Evolutionary conservation across 1,139 yeast species (phyloP), one percentile per base, ranked within the genome.

Genomic region (Sugiyamaella grinbergsii): DNA sequence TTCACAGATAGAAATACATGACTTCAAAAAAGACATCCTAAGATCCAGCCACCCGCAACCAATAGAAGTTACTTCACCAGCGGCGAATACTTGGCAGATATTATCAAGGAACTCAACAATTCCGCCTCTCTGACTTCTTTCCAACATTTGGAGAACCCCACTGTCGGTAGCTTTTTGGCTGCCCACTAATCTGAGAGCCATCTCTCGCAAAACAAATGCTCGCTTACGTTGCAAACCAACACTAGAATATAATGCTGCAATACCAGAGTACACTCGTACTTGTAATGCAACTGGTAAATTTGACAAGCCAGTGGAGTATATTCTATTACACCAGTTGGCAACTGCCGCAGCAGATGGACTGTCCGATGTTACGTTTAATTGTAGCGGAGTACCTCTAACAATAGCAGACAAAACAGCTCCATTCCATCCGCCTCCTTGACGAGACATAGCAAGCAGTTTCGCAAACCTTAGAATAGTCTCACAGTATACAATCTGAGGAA

Each of bases 401-500:
- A 77, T 65, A 20, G 70, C 68, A 5, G 75, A 72, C 36, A 80
- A 65, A 1, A 77, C 73, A 0, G 65, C 66, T 0, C 69, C 60
- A 38, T 75, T 73, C 58, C 82, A 68, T 3, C 78, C 82, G 10
- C 78, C 75, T 4, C 82, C 82, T 4, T 77, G 65, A 54, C 77
- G 76, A 5, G 83, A 69, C 8, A 75, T 67, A 1, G 84, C 75
- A 77, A 86, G 76, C 50, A 87, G 75, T 53, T 80, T 81, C 26
- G 85, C 71, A 45, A 78, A 78, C 50, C 96, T 74, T 36, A 90
- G 61, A 3, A 85, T 72, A 3, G 85, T 76, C 58, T 89, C 96
- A 40, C 87, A 82, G 58, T 82, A 86, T 0, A 90, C 91, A 2
- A 85, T 69, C 56, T 85, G 93, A 0, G 98, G 98, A 0, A 85